Conservation (phyloP, 1,284 basidiomycete species). For the Tilletia indica region DNA sequence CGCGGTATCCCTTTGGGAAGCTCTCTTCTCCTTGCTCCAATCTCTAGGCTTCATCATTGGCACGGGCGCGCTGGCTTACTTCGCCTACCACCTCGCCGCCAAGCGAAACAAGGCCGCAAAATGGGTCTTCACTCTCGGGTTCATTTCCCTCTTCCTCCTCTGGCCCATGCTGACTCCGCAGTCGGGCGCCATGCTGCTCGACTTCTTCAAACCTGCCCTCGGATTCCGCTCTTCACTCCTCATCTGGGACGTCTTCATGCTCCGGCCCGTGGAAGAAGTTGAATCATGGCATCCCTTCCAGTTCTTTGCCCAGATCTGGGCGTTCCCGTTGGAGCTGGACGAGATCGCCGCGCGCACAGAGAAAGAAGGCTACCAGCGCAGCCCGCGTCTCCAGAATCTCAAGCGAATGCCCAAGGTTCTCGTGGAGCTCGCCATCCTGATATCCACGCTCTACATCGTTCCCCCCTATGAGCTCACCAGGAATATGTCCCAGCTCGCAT, state of each 20-base stretch:
- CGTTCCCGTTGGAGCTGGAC: slow-evolving; percentile 48
- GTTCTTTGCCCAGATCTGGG: slow-evolving; percentile 53
- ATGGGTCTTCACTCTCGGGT: slow-evolving; percentile 24
- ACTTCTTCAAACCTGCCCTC: slow-evolving; percentile 52
- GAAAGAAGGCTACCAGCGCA: slow-evolving; percentile 36
- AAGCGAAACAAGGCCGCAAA: slow-evolving; percentile 32
- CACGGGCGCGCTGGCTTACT: slow-evolving; percentile 35
- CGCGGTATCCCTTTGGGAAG: slow-evolving; percentile 37
- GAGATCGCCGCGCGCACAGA: slow-evolving; percentile 41
- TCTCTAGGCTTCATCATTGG: slow-evolving; percentile 41
- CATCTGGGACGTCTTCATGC: slow-evolving; percentile 53
- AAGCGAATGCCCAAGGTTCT: slow-evolving; percentile 43
- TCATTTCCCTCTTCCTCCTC: slow-evolving; percentile 37
- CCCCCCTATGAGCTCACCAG: slow-evolving; percentile 42
- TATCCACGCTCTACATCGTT: slow-evolving; percentile 43
- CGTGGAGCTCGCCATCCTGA: slow-evolving; percentile 35
- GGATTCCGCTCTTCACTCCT: slow-evolving; percentile 50
- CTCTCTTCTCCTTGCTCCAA: slow-evolving; percentile 30
- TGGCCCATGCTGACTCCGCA: slow-evolving; percentile 44
- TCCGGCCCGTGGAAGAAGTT: slow-evolving; percentile 46
- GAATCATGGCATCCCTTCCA: slow-evolving; percentile 37
- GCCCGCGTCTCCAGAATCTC: slow-evolving; percentile 41
- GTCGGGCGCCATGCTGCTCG: slow-evolving; percentile 46
- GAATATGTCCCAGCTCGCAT: slow-evolving; percentile 44
- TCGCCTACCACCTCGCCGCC: slow-evolving; percentile 44